These are phyloP conservation scores for Andalucia godoyi DNA, from an alignment of 78 protist genomes.

Conservation along the genomic window DNA sequence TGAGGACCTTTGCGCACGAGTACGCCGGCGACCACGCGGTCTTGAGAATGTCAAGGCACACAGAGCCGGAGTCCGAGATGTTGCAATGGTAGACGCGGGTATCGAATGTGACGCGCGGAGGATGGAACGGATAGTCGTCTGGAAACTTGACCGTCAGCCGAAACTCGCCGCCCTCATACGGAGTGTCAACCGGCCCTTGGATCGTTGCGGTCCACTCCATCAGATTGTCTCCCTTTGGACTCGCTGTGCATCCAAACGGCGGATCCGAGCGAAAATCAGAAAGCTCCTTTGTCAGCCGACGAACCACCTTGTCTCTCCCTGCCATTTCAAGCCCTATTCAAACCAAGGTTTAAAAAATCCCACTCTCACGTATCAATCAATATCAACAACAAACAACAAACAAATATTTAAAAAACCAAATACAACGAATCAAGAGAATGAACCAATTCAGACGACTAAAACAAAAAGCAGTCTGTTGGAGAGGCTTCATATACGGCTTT, in stretches of 20 bases:
- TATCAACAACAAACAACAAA: too few relatives aligned
- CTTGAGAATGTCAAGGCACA: slow-evolving; percentile 63
- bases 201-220: slow-evolving; percentile 55
- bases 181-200: slow-evolving; percentile 22
- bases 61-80: slow-evolving; percentile 21
- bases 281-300: too few relatives aligned
- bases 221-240: slow-evolving; percentile 40
- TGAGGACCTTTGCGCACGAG: slow-evolving; percentile 51
- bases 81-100: slow-evolving; percentile 65
- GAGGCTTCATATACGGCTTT: too few relatives aligned
- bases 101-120: slow-evolving; percentile 51
- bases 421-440: too few relatives aligned
- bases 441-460: too few relatives aligned
- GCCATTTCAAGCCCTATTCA: too few relatives aligned
- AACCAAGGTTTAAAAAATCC: too few relatives aligned
- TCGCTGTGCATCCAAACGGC: slow-evolving; percentile 47
- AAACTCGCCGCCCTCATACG: slow-evolving; percentile 69
- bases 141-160: slow-evolving; percentile 46
- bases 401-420: too few relatives aligned
- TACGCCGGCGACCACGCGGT: slow-evolving; percentile 59
- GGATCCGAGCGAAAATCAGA: slow-evolving; percentile 51
- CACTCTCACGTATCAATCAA: too few relatives aligned
- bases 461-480: too few relatives aligned
- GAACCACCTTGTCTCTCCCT: too few relatives aligned
- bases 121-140: slow-evolving; percentile 67